phyloP scores from a whole-genome alignment of 2,329 filamentous ascomycete genomes.

The Erysiphe pulchra region DNA sequence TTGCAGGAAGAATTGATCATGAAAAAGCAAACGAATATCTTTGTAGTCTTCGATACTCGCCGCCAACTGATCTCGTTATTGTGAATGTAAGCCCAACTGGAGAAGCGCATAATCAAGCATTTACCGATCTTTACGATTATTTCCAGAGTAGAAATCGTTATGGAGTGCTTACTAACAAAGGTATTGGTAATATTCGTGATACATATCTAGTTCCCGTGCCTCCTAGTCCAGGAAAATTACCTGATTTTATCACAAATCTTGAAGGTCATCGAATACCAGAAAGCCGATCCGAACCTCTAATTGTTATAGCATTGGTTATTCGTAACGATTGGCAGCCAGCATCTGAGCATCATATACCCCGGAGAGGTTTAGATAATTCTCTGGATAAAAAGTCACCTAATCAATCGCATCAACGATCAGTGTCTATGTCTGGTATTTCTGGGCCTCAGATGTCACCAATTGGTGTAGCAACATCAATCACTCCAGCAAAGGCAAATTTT shows the following conservation, averaged over 20 bases:
- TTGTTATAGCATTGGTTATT: conserved; percentile 69
- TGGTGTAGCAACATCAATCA: conserved; percentile 10
- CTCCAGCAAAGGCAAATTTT: not conserved
- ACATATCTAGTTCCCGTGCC: conserved; percentile 77
- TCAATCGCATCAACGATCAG: conserved; percentile 16
- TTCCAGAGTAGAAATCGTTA: conserved; percentile 63
- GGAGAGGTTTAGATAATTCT: conserved; percentile 5
- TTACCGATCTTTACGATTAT: conserved; percentile 63
- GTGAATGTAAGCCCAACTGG: conserved; percentile 43
- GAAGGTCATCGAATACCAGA: conserved; percentile 58
- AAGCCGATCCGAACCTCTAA: conserved; percentile 43
- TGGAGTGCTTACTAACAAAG: conserved; percentile 62
- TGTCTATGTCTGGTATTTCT: conserved; percentile 22
- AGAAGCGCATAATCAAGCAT: conserved; percentile 31
- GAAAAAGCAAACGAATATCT: conserved; percentile 76
- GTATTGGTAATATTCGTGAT: conserved; percentile 53
- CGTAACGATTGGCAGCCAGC: conserved; percentile 24
- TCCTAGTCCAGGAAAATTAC: conserved; percentile 40
- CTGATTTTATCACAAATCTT: conserved; percentile 74
- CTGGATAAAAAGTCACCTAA: conserved; percentile 14
- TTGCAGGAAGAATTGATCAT: conserved; percentile 59
- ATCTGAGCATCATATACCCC: conserved; percentile 1
- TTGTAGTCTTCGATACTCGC: conserved; percentile 60
- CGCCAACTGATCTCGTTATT: conserved; percentile 62
- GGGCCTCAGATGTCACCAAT: conserved; percentile 26